Evolutionary conservation across 2,329 filamentous ascomycete species (phyloP).

Genomic region (Botrytis sinoallii): DNA sequence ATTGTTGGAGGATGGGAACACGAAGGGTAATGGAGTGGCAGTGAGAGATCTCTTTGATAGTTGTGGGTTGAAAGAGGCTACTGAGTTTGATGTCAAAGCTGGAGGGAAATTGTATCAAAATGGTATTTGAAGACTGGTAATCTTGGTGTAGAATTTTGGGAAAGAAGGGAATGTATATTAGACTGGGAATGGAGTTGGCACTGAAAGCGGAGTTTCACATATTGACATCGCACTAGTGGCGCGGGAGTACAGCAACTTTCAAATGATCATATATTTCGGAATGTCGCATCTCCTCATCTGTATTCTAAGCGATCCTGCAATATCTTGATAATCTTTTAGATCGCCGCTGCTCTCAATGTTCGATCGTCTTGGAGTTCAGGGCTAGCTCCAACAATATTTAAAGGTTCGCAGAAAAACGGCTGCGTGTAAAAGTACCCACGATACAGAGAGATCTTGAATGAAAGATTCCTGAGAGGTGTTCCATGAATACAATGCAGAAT

Average conservation of each 20-base stretch:
- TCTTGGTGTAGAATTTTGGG: neutral
- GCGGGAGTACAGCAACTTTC: neutral
- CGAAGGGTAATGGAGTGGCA: neutral
- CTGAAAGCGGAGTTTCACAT: neutral
- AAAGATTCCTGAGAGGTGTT: neutral
- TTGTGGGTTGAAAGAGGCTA: constrained; percentile 8
- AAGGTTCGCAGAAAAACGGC: fast-evolving
- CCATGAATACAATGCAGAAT: neutral
- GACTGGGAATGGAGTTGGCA: neutral
- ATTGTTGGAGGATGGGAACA: neutral
- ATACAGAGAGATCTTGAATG: neutral
- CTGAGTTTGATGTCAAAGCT: neutral
- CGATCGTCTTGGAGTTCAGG: neutral
- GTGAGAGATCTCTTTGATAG: constrained; percentile 2
- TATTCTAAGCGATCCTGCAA: fast-evolving
- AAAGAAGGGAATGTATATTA: neutral
- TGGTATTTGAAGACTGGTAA: neutral
- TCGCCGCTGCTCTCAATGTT: neutral
- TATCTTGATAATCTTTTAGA: fast-evolving
- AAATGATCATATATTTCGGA: neutral
- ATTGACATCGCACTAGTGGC: fast-evolving
- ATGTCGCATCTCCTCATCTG: neutral
- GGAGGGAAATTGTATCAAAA: neutral
- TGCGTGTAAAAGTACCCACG: neutral
- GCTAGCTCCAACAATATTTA: fast-evolving